Conservation (phyloP, 345 rosid genomes). For the Arabis alpina region DNA sequence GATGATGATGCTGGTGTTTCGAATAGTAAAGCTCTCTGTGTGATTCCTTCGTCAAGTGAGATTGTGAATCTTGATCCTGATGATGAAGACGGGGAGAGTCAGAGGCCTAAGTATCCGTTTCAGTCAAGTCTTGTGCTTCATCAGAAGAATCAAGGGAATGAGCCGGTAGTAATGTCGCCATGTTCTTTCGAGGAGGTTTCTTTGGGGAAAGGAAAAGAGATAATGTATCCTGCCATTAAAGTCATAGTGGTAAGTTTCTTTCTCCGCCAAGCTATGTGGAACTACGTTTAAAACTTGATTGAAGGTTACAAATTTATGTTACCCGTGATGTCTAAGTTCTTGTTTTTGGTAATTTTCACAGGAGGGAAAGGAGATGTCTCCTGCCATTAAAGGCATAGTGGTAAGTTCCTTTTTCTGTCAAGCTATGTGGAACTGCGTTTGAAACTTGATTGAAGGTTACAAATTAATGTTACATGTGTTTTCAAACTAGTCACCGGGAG, state of each 20-base stretch:
- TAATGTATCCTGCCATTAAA: conserved; percentile 23
- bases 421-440: conserved; percentile 21
- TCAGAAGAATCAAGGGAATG: conserved; percentile 54
- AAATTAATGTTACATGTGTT: conserved; percentile 1
- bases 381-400: conserved; percentile 29
- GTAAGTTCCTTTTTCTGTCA: conserved; percentile 44
- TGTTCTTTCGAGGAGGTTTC: conserved; percentile 54
- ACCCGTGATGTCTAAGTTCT: background rate
- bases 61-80: conserved; percentile 73
- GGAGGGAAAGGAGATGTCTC: conserved; percentile 36
- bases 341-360: conserved; percentile 32
- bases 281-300: background rate
- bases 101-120: conserved; percentile 49
- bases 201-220: conserved; percentile 52
- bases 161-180: conserved; percentile 26
- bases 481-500: conserved; percentile 40
- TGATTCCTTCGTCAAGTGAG: conserved; percentile 27
- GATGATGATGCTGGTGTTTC: conserved; percentile 36
- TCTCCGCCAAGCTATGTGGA: too few relatives aligned
- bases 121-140: conserved; percentile 43
- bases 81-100: conserved; percentile 57
- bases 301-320: conserved; percentile 9
- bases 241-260: conserved; percentile 48
- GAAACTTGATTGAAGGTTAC: conserved; percentile 10
- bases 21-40: conserved; percentile 23